Evolutionary conservation across 768 basidiomycete genomes (phyloP).

Genomic region (Boletus insuetus): DNA sequence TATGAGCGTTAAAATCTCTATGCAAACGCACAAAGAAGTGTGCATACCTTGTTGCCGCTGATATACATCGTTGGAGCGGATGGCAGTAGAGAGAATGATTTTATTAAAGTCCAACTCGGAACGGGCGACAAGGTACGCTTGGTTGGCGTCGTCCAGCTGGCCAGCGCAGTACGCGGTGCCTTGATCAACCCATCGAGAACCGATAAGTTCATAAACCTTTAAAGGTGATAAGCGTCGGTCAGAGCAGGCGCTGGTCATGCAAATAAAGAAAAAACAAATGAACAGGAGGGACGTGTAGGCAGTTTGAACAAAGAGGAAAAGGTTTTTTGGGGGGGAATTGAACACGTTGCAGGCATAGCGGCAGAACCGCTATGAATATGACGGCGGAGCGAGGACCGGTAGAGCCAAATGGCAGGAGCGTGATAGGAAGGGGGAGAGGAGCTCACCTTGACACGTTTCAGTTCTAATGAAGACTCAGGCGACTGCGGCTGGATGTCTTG

Average conservation of each 20-base stretch:
- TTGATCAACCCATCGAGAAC: conserved; percentile 90
- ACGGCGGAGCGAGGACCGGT: conserved; percentile 17
- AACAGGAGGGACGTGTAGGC: conserved; percentile 14
- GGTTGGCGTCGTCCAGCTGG: conserved; percentile 73
- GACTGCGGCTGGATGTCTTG: conserved; percentile 64
- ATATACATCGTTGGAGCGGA: conserved; percentile 81
- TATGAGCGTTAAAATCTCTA: not conserved
- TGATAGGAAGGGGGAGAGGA: conserved; percentile 20
- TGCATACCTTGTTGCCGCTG: conserved; percentile 80
- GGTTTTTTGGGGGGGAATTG: conserved; percentile 6
- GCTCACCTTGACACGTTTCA: conserved; percentile 83
- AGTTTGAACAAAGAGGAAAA: conserved; percentile 16
- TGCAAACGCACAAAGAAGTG: not conserved
- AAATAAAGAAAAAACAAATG: conserved; percentile 22
- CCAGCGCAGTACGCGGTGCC: conserved; percentile 97
- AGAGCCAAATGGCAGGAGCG: conserved; percentile 14
- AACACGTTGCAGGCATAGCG: conserved; percentile 28
- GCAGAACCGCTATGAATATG: conserved; percentile 18
- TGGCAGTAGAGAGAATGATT: conserved; percentile 75
- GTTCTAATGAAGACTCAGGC: conserved; percentile 64
- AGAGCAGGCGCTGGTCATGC: conserved; percentile 30
- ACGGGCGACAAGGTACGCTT: conserved; percentile 81
- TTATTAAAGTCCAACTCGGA: conserved; percentile 70
- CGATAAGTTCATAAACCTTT: conserved; percentile 93
- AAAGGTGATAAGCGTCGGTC: conserved; percentile 27